Percentiles rank a stretch among this genome's conserved stretches.
Evolutionary conservation across 176 grass and related monocot genomes (phyloP).

Genomic region (Themeda triandra): DNA sequence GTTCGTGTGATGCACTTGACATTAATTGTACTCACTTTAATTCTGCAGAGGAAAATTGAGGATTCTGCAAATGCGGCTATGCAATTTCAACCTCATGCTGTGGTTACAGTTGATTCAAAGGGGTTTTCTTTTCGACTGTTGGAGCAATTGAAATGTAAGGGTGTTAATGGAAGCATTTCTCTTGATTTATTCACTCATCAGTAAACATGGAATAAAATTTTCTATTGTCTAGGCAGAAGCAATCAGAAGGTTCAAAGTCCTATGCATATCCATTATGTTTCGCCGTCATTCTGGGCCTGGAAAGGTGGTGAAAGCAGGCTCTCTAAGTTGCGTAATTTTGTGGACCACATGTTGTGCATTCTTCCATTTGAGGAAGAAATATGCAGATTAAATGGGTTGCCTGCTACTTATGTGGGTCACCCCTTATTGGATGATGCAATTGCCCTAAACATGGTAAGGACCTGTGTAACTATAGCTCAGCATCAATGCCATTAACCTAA

Average conservation of each 20-base stretch:
- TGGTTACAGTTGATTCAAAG: constrained; percentile 92
- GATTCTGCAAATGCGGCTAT: constrained; percentile 57
- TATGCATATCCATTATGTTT: constrained; percentile 89
- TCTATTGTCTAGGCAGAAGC: constrained; percentile 54
- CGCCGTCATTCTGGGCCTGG: constrained; percentile 98
- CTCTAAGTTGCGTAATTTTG: constrained; percentile 43
- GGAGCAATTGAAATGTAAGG: constrained; percentile 68
- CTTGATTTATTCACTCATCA: not conserved
- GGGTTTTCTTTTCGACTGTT: constrained; percentile 89
- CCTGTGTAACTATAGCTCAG: constrained; percentile 10
- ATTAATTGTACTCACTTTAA: constrained; percentile 15
- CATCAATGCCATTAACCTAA: not conserved
- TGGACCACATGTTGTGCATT: constrained; percentile 92
- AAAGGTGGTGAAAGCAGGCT: constrained; percentile 92
- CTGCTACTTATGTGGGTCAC: constrained; percentile 94
- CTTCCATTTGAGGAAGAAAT: constrained; percentile 95
- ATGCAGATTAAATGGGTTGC: constrained; percentile 71
- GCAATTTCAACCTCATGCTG: constrained; percentile 75
- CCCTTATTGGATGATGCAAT: constrained; percentile 75
- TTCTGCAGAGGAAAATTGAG: constrained; percentile 61
- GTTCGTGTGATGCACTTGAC: constrained; percentile 7
- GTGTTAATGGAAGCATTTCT: constrained; percentile 1
- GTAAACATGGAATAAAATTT: constrained; percentile 25
- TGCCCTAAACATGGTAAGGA: constrained; percentile 57
- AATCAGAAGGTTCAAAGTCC: constrained; percentile 24